Evolutionary conservation across 768 basidiomycete genomes (phyloP).

Genomic region (Candolleomyces aberdarensis): DNA sequence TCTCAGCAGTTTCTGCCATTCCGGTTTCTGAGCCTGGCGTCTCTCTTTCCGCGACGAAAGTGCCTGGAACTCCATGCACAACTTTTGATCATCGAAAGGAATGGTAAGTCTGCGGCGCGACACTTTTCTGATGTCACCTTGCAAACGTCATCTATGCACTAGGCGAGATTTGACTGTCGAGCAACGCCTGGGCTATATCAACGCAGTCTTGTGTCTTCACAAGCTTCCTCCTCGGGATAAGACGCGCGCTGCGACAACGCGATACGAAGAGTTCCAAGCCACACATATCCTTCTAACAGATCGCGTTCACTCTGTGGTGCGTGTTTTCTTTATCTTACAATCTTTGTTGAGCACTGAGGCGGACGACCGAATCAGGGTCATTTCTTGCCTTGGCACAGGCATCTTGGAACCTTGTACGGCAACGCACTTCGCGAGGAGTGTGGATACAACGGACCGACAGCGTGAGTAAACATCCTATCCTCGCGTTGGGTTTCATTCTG

Average conservation of each 20-base stretch:
- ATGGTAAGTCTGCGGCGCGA: neutral
- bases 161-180: slow-evolving; percentile 3
- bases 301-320: slow-evolving; percentile 21
- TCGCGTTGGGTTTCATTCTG: neutral
- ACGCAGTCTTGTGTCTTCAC: slow-evolving; percentile 19
- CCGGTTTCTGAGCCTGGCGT: neutral
- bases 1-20: neutral
- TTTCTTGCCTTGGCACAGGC: slow-evolving; percentile 26
- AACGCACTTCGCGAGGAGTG: slow-evolving; percentile 21
- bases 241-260: slow-evolving; percentile 4
- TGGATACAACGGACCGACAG: slow-evolving; percentile 21
- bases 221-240: neutral
- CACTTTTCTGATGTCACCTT: neutral
- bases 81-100: neutral
- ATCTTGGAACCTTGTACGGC: slow-evolving; percentile 19
- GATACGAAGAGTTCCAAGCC: slow-evolving; percentile 24
- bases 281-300: slow-evolving; percentile 22
- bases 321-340: neutral
- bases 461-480: slow-evolving; percentile 11
- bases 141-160: neutral
- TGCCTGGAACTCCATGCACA: neutral
- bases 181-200: slow-evolving; percentile 13
- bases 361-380: slow-evolving; percentile 15
- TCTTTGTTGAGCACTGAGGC: neutral
- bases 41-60: neutral